These are phyloP conservation scores for Leptoxyphium fumago DNA, from an alignment of 2,329 filamentous ascomycete species.

Conservation along the genomic window DNA sequence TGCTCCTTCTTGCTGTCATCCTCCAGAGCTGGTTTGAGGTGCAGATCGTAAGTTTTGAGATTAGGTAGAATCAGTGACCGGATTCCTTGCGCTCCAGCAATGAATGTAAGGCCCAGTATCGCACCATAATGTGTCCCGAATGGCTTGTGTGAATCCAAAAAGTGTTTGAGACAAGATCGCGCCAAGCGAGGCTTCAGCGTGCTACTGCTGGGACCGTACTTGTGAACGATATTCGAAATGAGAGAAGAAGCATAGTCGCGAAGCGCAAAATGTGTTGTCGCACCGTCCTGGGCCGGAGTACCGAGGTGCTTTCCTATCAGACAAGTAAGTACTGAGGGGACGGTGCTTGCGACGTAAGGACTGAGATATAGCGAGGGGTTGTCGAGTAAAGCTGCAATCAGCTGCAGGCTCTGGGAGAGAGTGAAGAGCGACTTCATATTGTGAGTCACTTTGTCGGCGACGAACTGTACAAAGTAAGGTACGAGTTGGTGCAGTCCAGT, in stretches of 20 bases:
- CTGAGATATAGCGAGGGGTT: conserved; percentile 68
- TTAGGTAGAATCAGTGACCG: conserved; percentile 51
- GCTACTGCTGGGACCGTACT: conserved; percentile 67
- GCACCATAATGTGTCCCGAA: conserved; percentile 81
- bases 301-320: conserved; percentile 73
- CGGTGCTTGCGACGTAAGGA: conserved; percentile 54
- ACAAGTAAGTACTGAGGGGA: conserved; percentile 82
- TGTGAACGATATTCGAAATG: conserved; percentile 61
- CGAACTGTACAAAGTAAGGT: conserved; percentile 92
- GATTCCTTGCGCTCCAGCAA: conserved; percentile 57
- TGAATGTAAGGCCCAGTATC: conserved; percentile 60
- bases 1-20: conserved; percentile 43
- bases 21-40: conserved; percentile 41
- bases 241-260: conserved; percentile 74
- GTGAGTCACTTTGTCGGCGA: conserved; percentile 91
- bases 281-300: conserved; percentile 30
- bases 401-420: conserved; percentile 80
- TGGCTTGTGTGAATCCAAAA: conserved; percentile 73
- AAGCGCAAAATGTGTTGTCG: conserved; percentile 56
- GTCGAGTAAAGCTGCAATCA: conserved; percentile 68
- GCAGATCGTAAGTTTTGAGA: conserved; percentile 46
- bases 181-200: conserved; percentile 78
- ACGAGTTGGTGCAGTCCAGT: conserved; percentile 89
- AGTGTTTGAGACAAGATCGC: conserved; percentile 82
- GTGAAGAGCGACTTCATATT: conserved; percentile 80